phyloP scores from a whole-genome alignment of 768 basidiomycete genomes.

The Amanita pallidorosea region DNA sequence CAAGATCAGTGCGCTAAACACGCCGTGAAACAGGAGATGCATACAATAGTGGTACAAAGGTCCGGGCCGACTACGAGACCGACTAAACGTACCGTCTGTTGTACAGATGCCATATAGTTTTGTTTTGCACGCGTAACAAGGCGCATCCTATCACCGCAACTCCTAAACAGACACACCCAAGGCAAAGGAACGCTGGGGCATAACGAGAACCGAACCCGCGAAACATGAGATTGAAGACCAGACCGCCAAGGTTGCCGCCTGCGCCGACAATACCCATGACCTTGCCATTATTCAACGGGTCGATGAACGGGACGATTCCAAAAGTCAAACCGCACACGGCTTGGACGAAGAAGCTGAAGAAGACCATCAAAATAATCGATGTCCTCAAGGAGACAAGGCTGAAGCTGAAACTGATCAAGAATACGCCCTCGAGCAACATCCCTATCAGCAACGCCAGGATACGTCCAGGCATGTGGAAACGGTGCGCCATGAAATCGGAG shows the following conservation, averaged over 20 bases:
- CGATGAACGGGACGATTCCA: conserved; percentile 2
- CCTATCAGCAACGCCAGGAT: background rate
- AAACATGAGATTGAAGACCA: conserved; percentile 2
- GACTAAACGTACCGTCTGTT: background rate
- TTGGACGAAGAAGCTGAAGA: conserved; percentile 3
- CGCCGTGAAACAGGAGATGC: too few species aligned
- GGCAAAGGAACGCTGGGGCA: background rate
- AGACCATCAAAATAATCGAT: conserved; percentile 2
- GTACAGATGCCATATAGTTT: background rate
- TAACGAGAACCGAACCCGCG: background rate
- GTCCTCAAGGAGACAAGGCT: background rate
- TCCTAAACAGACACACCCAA: background rate
- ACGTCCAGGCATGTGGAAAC: background rate
- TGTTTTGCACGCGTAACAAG: background rate
- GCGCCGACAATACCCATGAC: conserved; percentile 2
- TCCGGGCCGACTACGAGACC: background rate
- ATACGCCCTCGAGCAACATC: background rate
- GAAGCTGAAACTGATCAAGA: conserved; percentile 1
- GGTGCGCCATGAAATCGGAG: conserved; percentile 3
- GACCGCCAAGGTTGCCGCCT: background rate
- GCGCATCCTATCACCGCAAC: background rate
- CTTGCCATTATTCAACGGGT: conserved; percentile 2
- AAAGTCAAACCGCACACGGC: background rate
- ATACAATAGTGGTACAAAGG: background rate
- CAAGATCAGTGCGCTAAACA: too few species aligned